phyloP scores from a whole-genome alignment of 768 basidiomycete species.

The Boletellus emodensis region DNA sequence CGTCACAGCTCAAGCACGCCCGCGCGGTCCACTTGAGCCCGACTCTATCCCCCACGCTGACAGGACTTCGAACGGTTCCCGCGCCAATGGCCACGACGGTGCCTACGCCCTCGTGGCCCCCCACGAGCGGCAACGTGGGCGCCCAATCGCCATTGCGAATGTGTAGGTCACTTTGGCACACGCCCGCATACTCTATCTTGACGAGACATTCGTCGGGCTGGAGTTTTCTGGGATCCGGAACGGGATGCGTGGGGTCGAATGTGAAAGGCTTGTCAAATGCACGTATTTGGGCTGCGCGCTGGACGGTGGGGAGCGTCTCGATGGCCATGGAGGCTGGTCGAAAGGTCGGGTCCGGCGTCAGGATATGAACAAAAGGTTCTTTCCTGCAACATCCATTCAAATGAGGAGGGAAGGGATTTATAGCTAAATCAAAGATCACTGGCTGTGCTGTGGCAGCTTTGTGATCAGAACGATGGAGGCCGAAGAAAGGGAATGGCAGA shows the following conservation, averaged over 20 bases:
- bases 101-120: conserved; percentile 49
- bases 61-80: conserved; percentile 25
- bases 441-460: too few species aligned
- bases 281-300: conserved; percentile 25
- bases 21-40: conserved; percentile 44
- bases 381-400: too few species aligned
- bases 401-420: too few species aligned
- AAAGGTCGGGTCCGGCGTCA: not conserved
- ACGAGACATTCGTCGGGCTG: conserved; percentile 33
- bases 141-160: conserved; percentile 38
- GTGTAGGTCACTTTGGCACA: conserved; percentile 43
- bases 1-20: conserved; percentile 38
- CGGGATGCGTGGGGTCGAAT: conserved; percentile 13
- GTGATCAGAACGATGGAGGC: too few species aligned
- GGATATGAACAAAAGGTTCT: too few species aligned
- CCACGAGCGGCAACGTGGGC: conserved; percentile 31
- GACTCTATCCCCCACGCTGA: conserved; percentile 38
- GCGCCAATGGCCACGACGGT: conserved; percentile 41
- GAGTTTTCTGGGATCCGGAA: conserved; percentile 15
- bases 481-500: too few species aligned
- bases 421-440: too few species aligned
- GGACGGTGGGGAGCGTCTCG: conserved; percentile 16
- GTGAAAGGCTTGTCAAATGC: conserved; percentile 11
- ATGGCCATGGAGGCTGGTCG: not conserved
- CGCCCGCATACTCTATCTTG: conserved; percentile 40